Base-by-base conservation (phyloP, 1,284 basidiomycete genomes). In the Fereydounia khargensis region DNA sequence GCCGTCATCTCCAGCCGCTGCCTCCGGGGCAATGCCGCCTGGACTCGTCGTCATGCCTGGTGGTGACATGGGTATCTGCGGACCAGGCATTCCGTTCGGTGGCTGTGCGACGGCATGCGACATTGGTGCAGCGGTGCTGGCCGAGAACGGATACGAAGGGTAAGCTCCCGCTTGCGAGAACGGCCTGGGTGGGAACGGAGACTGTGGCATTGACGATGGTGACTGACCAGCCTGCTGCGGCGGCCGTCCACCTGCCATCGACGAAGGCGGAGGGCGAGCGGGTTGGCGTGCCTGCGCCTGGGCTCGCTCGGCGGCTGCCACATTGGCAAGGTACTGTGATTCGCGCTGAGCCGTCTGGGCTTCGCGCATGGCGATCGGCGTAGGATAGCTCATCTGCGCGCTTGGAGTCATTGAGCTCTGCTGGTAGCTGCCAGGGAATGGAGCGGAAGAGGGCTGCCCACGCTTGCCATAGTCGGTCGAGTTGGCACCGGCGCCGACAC, bases 281-380 rank as follows among this genome's bases (percentile, higher is more conserved):
- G 23, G 39, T 48, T 21, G 53, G 44, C 39, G 53, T 61, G 21
- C 49, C 43, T 55, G 40, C 14, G 56, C 53, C 40, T 61, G 61
- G 6, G 55, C 48, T 3, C 60, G 49, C 48, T 64, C 57, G 18
- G 56, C 42, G 13, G 63, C 59, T 2, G 66, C 66, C 9, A 72
- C 58, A 9, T 65, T 58, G 22, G 57, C 58, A 35, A 70, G 42
- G 42, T 68, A 57, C 20, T 60, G 55, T 49, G 66, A 41, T 33
- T 68, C 65, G 7, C 70, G 65, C 42, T 68, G 64, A 4, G 58
- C 47, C 17, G 69, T 58, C 48, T 73, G 70, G 3, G 64, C 55
- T 18, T 72, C 69, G 16, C 67, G 60, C 70, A 73, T 73, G 19
- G 59, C 56, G 14, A 68, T 54, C 20, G 70, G 70, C 39, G 67